Base-by-base conservation (phyloP, 768 basidiomycete genomes). In the Amanita jacksonii region DNA sequence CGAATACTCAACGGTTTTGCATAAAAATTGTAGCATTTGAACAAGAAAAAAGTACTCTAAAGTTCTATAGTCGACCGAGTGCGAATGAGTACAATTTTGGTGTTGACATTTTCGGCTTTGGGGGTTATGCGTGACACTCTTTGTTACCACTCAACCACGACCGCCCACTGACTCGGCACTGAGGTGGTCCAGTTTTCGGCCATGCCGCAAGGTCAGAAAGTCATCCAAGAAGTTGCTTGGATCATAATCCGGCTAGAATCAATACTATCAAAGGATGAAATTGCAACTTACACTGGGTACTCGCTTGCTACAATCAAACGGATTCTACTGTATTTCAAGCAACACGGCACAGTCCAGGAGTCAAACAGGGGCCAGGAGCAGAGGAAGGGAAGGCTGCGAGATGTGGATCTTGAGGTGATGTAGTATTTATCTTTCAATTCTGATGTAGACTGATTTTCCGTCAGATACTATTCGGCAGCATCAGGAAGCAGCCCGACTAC, bases 401-500 rank as follows among this genome's bases (percentile, higher is more conserved):
- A 38, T 7, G 27, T 28, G 27, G 27, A 28, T 28, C 27, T 28
- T 28, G 27, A 28, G 27, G 27, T 28, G 27, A 28, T 28, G 12
- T 28, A 12, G 12, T 28, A 28, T 28, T 28, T 28, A 28, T 41
- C 28, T 5, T 33, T 18, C 18, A 24, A 20, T 38, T 38, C 4
- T 24, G 37, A 38, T 8, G 19, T 19, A 24, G 10, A 38, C 9
- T 19, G 24, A 38, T 38, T 43, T 43, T 43, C 22, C n/a, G 15
- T 30, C 25, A 56, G 52, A 55, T 50, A 36, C 42, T 57, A 10
- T 45, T 55, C 23, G 49, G 44, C 6, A 46, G 38, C 16, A 49
- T 57, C 19, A 47, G 51, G 25, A 30, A 49, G 25, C 22, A 19
- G 27, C 57, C 57, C 10, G 55, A 60, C 38, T 51, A 55, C 1